Evolutionary conservation across 2,329 filamentous ascomycete genomes (phyloP).

Genomic region (Colletotrichum spaethianum): DNA sequence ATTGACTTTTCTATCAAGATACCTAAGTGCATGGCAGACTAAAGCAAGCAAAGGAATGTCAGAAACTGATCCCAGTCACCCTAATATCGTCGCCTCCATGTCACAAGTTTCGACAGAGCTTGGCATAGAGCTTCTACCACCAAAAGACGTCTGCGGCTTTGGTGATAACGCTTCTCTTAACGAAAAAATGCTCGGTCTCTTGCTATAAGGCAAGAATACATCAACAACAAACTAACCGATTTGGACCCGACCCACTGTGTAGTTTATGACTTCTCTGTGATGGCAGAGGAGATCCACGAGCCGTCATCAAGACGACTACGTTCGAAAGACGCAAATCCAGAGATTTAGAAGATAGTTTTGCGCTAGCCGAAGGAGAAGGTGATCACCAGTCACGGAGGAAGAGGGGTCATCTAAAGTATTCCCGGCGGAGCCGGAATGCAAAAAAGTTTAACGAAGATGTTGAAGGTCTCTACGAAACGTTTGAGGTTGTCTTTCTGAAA

Average conservation of each 20-base stretch:
- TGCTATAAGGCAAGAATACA: neutral
- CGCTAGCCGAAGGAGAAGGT: neutral
- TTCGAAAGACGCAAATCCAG: neutral
- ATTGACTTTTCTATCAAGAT: neutral
- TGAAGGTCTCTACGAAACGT: constrained; percentile 5
- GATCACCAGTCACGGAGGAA: neutral
- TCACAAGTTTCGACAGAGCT: neutral
- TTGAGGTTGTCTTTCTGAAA: constrained; percentile 2
- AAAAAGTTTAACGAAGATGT: neutral
- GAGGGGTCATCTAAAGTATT: neutral
- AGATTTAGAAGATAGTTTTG: neutral
- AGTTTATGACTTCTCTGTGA: neutral
- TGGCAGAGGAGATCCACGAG: neutral
- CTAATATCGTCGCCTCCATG: neutral
- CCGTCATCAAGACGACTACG: neutral
- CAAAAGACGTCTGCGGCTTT: neutral
- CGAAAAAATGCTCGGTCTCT: constrained; percentile 2
- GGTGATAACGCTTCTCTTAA: neutral
- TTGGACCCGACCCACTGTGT: neutral
- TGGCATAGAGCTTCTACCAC: neutral
- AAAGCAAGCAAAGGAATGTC: neutral
- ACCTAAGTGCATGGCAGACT: no score
- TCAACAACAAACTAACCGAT: constrained; percentile 1
- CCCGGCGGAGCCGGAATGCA: neutral
- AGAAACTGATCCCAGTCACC: neutral